These are phyloP conservation scores for Phytophthora tubulina DNA, from an alignment of 352 stramenopile species.

Conservation along the genomic window DNA sequence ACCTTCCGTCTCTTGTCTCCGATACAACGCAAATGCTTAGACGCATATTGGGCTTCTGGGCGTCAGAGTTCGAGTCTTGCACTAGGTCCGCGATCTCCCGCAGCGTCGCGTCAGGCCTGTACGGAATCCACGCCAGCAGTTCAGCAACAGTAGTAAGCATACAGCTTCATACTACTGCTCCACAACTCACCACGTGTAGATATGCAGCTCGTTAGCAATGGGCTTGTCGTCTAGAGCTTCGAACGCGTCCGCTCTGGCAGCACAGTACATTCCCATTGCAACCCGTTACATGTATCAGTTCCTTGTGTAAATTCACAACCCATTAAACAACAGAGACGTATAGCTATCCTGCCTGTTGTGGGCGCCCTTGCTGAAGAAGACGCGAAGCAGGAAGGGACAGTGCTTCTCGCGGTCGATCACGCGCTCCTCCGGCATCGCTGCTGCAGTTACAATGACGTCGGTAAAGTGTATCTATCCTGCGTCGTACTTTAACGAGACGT, in stretches of 20 bases:
- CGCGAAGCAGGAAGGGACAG: slow-evolving; percentile 74
- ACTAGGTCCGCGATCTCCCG: slow-evolving; percentile 78
- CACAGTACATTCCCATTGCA: slow-evolving; percentile 10
- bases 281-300: slow-evolving; percentile 5
- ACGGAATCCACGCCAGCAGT: not conserved
- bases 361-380: slow-evolving; percentile 66
- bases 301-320: not conserved
- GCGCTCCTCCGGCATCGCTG: slow-evolving; percentile 40
- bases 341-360: slow-evolving; percentile 55
- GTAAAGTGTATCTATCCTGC: slow-evolving; percentile 16
- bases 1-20: slow-evolving; percentile 63
- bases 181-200: slow-evolving; percentile 73
- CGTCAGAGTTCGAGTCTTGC: slow-evolving; percentile 68
- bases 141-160: not conserved
- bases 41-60: slow-evolving; percentile 59
- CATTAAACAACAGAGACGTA: not conserved
- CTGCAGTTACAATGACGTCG: not conserved
- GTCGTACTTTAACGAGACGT: not conserved
- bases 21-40: slow-evolving; percentile 74
- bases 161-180: not conserved
- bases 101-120: slow-evolving; percentile 74
- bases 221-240: slow-evolving; percentile 61
- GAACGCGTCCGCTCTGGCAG: slow-evolving; percentile 61
- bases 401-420: slow-evolving; percentile 71
- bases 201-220: slow-evolving; percentile 70